These are phyloP conservation scores for Dianthus caryophyllus DNA, from an alignment of 148 eudicot species.

Conservation along the genomic window DNA sequence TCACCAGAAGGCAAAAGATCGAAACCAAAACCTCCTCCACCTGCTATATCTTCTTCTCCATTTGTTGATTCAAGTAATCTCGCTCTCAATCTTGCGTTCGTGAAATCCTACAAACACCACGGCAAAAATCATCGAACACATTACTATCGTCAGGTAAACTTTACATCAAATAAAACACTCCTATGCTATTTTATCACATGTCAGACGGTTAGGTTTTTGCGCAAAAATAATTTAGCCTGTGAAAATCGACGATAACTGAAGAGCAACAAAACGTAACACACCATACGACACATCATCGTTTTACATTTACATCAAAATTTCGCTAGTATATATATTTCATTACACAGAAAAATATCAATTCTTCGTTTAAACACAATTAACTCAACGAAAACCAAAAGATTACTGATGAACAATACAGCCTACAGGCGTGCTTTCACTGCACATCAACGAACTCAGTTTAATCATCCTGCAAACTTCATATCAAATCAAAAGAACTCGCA, in stretches of 20 bases:
- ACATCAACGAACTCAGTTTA: too few species aligned
- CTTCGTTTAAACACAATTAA: not conserved
- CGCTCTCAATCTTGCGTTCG: slow-evolving; percentile 33
- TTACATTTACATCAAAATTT: too few species aligned
- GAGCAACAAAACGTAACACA: too few species aligned
- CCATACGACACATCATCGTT: too few species aligned
- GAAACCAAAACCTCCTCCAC: slow-evolving; percentile 16
- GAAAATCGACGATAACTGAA: too few species aligned
- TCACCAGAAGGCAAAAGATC: slow-evolving; percentile 58
- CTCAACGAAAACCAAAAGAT: not conserved
- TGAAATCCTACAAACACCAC: not conserved
- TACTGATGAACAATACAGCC: too few species aligned
- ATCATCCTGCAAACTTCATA: too few species aligned
- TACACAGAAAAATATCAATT: not conserved
- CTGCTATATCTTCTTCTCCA: slow-evolving; percentile 19
- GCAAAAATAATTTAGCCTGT: too few species aligned
- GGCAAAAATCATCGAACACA: slow-evolving; percentile 20
- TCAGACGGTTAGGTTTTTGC: too few species aligned
- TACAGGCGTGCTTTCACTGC: too few species aligned
- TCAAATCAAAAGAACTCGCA: too few species aligned
- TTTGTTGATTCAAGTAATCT: slow-evolving; percentile 32
- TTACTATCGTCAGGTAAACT: not conserved
- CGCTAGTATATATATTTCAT: not conserved
- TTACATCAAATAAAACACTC: not conserved
- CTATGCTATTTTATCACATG: too few species aligned